Evolutionary conservation across 257 asterid genomes (phyloP).

Genomic region (Fraxinus pennsylvanica): DNA sequence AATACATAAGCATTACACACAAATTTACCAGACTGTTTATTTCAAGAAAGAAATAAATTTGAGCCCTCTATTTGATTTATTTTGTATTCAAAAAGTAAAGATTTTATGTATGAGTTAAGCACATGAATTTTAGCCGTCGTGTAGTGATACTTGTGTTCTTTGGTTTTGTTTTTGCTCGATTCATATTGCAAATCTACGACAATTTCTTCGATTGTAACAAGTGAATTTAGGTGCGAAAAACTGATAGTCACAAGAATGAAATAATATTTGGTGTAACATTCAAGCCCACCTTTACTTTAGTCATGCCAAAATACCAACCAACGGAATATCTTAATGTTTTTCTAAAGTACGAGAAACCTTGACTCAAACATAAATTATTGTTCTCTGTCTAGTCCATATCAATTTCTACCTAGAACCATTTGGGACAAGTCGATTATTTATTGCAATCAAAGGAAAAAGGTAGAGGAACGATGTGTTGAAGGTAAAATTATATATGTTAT

Average conservation of each 20-base stretch:
- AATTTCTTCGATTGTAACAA: neutral
- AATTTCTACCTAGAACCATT: too few species aligned
- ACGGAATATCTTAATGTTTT: neutral
- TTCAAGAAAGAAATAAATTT: neutral
- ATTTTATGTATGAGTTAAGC: neutral
- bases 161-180: conserved; percentile 8
- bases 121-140: neutral
- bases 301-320: conserved; percentile 22
- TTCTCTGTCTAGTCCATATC: too few species aligned
- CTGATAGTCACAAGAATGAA: neutral
- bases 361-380: too few species aligned
- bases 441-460: too few species aligned
- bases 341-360: too few species aligned
- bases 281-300: conserved; percentile 10
- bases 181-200: neutral
- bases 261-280: conserved; percentile 14
- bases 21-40: neutral
- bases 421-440: neutral
- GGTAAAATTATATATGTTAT: too few species aligned
- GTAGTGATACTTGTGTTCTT: neutral
- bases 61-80: conserved; percentile 31
- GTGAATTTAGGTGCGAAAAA: neutral
- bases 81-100: conserved; percentile 28
- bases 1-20: conserved; percentile 45
- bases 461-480: too few species aligned